phyloP scores from a whole-genome alignment of 192 early-diverging fungal genomes.

The Backusella westeae region DNA sequence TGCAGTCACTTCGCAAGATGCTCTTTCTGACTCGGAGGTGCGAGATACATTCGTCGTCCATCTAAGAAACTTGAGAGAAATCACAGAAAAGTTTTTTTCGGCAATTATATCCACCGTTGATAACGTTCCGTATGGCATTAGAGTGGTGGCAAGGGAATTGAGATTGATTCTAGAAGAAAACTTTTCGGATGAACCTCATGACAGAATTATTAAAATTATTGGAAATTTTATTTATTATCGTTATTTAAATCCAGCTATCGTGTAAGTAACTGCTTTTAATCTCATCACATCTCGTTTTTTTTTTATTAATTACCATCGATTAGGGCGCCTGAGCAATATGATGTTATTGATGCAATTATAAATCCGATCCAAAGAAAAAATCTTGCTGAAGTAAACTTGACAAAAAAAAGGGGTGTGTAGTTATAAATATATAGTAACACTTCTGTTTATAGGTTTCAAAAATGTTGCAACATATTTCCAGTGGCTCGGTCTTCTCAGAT shows the following conservation, averaged over 20 bases:
- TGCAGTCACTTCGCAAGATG: constrained; percentile 80
- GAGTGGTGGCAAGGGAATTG: constrained; percentile 94
- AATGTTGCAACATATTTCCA: constrained; percentile 92
- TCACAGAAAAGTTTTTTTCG: constrained; percentile 81
- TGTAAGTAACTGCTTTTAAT: constrained; percentile 14
- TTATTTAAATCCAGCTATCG: constrained; percentile 98
- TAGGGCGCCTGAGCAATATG: constrained; percentile 94
- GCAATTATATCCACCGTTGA: constrained; percentile 78
- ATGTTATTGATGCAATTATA: constrained; percentile 87
- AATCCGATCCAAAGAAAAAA: constrained; percentile 94
- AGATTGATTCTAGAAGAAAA: constrained; percentile 70
- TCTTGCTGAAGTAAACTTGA: constrained; percentile 69
- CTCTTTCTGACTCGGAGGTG: constrained; percentile 82
- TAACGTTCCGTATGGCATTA: constrained; percentile 93
- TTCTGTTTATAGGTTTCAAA: constrained; percentile 55
- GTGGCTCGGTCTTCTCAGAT: background rate
- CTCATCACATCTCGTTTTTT: background rate
- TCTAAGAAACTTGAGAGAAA: constrained; percentile 72
- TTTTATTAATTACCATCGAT: background rate
- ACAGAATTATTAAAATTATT: constrained; percentile 83
- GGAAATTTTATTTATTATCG: constrained; percentile 98
- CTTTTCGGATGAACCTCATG: constrained; percentile 80
- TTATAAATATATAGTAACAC: background rate
- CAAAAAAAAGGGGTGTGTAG: background rate
- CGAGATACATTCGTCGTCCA: constrained; percentile 68